phyloP scores from a whole-genome alignment of 352 stramenopile species.

The Globisporangium middletonii region DNA sequence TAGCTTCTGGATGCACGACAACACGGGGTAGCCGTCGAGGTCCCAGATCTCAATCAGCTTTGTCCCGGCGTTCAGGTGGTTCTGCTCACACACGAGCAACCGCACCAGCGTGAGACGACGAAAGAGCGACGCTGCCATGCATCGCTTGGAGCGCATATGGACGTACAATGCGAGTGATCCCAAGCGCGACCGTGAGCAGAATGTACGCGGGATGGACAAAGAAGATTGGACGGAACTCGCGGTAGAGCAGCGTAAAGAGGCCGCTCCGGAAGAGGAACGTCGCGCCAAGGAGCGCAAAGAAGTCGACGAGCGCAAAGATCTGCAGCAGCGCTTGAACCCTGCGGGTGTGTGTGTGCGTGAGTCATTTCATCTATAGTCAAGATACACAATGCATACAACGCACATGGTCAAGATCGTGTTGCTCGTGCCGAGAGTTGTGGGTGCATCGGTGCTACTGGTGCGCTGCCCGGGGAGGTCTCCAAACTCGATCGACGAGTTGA shows the following conservation, averaged over 20 bases:
- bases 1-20: slow-evolving; percentile 56
- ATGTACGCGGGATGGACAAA: slow-evolving; percentile 49
- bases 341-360: neutral
- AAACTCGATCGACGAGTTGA: slow-evolving; percentile 65
- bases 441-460: neutral
- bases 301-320: slow-evolving; percentile 45
- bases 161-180: slow-evolving; percentile 27
- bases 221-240: slow-evolving; percentile 42
- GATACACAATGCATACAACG: neutral
- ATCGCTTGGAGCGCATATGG: neutral
- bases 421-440: slow-evolving; percentile 9
- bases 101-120: neutral
- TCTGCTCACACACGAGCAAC: slow-evolving; percentile 10
- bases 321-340: slow-evolving; percentile 67
- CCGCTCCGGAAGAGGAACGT: slow-evolving; percentile 74
- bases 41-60: slow-evolving; percentile 40
- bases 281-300: slow-evolving; percentile 46
- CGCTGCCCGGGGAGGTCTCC: slow-evolving; percentile 35
- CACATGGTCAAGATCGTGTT: slow-evolving; percentile 54
- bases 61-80: slow-evolving; percentile 22
- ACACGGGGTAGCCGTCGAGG: slow-evolving; percentile 23
- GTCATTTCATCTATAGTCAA: neutral
- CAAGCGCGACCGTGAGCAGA: slow-evolving; percentile 35
- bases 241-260: slow-evolving; percentile 51
- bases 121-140: neutral